Percentiles rank a stretch among this genome's conserved stretches.
Evolutionary conservation across 192 early-diverging fungal genomes (phyloP).

Genomic region (Coemansia sp.): DNA sequence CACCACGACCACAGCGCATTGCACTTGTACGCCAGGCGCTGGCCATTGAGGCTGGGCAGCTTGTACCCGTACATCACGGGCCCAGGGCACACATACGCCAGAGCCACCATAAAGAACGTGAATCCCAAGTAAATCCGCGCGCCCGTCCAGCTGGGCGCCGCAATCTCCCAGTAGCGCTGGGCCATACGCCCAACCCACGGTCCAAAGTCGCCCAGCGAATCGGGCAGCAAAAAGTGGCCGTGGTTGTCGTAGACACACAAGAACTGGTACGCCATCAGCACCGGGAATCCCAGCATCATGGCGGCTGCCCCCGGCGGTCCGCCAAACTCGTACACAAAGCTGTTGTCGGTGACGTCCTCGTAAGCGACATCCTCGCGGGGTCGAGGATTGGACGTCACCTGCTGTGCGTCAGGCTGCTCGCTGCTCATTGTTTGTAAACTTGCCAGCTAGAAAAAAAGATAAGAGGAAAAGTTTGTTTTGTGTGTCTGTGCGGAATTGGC

Average conservation of each 20-base stretch:
- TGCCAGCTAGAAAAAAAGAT: no score
- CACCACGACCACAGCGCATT: constrained; percentile 73
- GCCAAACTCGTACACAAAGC: constrained; percentile 71
- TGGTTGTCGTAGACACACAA: constrained; percentile 66
- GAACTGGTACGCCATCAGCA: constrained; percentile 73
- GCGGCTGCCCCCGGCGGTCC: constrained; percentile 64
- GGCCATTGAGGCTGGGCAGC: constrained; percentile 67
- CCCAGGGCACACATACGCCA: constrained; percentile 66
- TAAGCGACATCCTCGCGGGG: constrained; percentile 50
- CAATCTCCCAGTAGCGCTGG: constrained; percentile 53
- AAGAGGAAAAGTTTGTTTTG: no score
- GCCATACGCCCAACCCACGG: constrained; percentile 49
- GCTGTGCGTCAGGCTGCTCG: constrained; percentile 1
- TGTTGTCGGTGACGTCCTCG: constrained; percentile 60
- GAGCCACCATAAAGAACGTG: constrained; percentile 56
- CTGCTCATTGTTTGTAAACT: not conserved
- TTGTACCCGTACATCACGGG: constrained; percentile 66
- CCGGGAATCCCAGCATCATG: constrained; percentile 73
- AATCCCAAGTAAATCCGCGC: constrained; percentile 62
- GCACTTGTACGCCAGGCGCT: constrained; percentile 78
- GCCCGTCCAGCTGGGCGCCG: constrained; percentile 57
- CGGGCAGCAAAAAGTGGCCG: constrained; percentile 57
- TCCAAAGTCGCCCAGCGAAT: constrained; percentile 40
- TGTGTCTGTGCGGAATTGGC: no score
- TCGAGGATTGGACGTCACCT: constrained; percentile 12